Evolutionary conservation across 148 eudicot genomes (phyloP).

Genomic region (Vaccinium vitisidaea): DNA sequence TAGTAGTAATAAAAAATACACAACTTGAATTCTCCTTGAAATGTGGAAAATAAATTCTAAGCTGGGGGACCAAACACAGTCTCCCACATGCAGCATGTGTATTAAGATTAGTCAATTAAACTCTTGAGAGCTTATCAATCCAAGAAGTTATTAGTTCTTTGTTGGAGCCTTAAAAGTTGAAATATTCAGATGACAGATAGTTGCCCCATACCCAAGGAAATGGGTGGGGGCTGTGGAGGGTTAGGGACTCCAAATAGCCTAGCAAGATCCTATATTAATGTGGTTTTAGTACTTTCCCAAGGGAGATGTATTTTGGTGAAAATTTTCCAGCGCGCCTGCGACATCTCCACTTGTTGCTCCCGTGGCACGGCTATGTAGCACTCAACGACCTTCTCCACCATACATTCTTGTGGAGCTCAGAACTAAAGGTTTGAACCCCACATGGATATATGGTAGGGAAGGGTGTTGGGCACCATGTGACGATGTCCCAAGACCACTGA

Average conservation of each 20-base stretch:
- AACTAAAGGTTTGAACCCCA: too few relatives aligned
- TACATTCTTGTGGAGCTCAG: too few relatives aligned
- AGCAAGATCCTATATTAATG: constrained; percentile 1
- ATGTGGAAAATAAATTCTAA: constrained; percentile 6
- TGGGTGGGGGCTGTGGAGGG: constrained; percentile 23
- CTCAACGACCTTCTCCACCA: too few relatives aligned
- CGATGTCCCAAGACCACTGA: too few relatives aligned
- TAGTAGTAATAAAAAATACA: not conserved
- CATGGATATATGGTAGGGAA: too few relatives aligned
- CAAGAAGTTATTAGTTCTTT: constrained; percentile 14
- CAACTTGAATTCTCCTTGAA: constrained; percentile 23
- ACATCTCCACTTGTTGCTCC: too few relatives aligned
- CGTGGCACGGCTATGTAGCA: too few relatives aligned
- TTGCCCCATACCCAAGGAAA: constrained; percentile 37
- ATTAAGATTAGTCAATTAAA: constrained; percentile 28
- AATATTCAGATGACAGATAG: constrained; percentile 17
- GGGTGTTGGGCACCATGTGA: too few relatives aligned
- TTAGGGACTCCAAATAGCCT: constrained; percentile 20
- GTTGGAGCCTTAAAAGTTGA: constrained; percentile 26
- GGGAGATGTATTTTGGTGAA: not conserved
- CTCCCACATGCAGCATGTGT: constrained; percentile 55
- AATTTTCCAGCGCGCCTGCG: too few relatives aligned
- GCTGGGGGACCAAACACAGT: constrained; percentile 31
- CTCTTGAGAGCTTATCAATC: constrained; percentile 18
- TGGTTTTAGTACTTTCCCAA: not conserved